These are phyloP conservation scores for Eucalyptus shirleyi DNA, from an alignment of 345 rosid genomes.

Conservation along the genomic window DNA sequence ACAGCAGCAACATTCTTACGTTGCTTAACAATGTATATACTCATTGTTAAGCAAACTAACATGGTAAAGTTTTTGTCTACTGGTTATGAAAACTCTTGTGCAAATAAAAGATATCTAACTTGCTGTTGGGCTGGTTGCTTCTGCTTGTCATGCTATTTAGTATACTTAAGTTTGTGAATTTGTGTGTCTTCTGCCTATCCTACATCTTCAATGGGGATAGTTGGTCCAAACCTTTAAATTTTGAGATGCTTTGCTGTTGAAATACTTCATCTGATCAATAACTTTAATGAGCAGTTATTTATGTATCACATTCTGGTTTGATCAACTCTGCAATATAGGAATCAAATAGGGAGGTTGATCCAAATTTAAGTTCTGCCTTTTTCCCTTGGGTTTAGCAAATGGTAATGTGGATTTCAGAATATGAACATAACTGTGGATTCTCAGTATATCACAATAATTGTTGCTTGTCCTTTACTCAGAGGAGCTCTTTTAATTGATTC, in stretches of 20 bases:
- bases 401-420: not conserved
- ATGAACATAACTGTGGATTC: not conserved
- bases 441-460: not conserved
- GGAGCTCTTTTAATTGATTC: not conserved
- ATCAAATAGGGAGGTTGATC: not conserved
- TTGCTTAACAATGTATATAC: slow-evolving; percentile 61
- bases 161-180: not conserved
- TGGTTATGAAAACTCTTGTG: not conserved
- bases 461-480: not conserved
- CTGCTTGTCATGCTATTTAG: not conserved
- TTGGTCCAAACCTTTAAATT: not conserved
- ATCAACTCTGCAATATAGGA: not conserved
- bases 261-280: not conserved
- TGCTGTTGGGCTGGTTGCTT: not conserved
- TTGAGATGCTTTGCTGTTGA: not conserved
- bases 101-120: not conserved
- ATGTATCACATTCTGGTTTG: not conserved
- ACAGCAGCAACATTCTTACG: slow-evolving; percentile 66
- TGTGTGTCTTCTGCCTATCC: not conserved
- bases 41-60: slow-evolving; percentile 40
- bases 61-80: slow-evolving; percentile 33
- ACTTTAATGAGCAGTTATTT: not conserved
- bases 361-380: not conserved
- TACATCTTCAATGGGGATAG: not conserved
- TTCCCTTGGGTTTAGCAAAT: not conserved